Base-by-base conservation (phyloP, 2,329 filamentous ascomycete species). In the Colletotrichum simmondsii region DNA sequence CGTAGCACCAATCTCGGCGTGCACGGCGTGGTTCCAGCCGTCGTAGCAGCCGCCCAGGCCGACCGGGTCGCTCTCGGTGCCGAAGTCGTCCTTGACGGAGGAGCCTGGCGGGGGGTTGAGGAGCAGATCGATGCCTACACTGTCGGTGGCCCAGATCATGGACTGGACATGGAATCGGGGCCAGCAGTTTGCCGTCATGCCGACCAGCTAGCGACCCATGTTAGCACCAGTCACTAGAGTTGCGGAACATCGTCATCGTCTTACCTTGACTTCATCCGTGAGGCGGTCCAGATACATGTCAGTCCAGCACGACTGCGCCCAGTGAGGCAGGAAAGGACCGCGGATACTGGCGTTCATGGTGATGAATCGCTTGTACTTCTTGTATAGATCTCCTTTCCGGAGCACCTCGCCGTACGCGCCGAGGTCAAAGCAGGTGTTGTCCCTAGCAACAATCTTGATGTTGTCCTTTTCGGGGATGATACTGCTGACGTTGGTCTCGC, bases 71-170 rank as follows among this genome's bases (percentile, higher is more conserved):
- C 71, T 53, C 24, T 66, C 68, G 11, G 37, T 52, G 30, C 80
- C 80, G 35, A 76, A 81, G 26, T 75, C 62, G 58, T 78, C 79
- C 16, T 71, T 65, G 7, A 70, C 64, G 2, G 68, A 74, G 14
- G 68, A 64, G 32, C 75, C 72, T 2, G 71, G 37, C 0, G 76
- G 76, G 5, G 78, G 79, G 74, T 82, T 76, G 37, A 85, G 78
- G 1, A 84, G 75, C 30, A 82, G 60, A 10, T 75, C 74, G 71
- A 85, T 82, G 75, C 83, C 83, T n/a, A 79, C 73, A 16, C 74
- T 62, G 77, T 84, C 82, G 8, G 83, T 84, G 11, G 82, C 81
- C 75, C 78, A 80, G 63, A 84, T 78, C 79, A 82, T 83, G 53
- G 81, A 80, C 74, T 84, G 81, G 2, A 83, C 74, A 72, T 83